Base-by-base conservation (phyloP, 2,329 filamentous ascomycete genomes). In the Aureobasidium sp. region DNA sequence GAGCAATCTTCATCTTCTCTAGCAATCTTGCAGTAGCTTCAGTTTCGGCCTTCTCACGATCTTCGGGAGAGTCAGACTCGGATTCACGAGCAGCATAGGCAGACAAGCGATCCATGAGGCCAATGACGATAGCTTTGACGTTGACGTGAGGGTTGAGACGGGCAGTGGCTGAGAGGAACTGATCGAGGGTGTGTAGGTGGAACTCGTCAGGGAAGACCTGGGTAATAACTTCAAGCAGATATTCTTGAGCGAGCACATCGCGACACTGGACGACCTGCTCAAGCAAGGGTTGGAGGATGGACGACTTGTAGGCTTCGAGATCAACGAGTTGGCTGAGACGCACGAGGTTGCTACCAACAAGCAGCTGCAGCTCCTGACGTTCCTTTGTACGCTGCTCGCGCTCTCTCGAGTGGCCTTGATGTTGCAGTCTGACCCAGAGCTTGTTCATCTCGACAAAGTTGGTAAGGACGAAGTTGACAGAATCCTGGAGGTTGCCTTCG, bases 391-490 rank as follows among this genome's bases (percentile, higher is more conserved):
- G 83, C 77, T 95, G 88, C 66, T 99, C 94, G 58, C 94, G 83
- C 76, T 99, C 94, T 69, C 93, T 84, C 42, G 94, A 99, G 72
- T 97, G 94, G 30, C 94, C 94, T 73, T 99, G 94, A 74, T 99
- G 94, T 74, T 99, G 94, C 71, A 97, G 79, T 47, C 94, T 87
- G 65, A 99, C 94, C 94, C 94, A 99, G 37, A 99, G 82, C 82
- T 99, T 99, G 78, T 99, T 99, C 94, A 99, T 99, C 77, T 99
- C 94, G 68, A 99, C 94, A 72, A 99, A 99, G 71, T 99, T 99
- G 64, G 94, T 99, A 71, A 99, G 79, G 61, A 97, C 88, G 72
- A 99, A 99, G 78, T 91, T 97, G 77, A 99, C 96, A 39, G 92
- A 97, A 76, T 99, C 94, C 74, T 96, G 91, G 53, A 97, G 79